These are phyloP conservation scores for Aciculosporium take DNA, from an alignment of 2,329 filamentous ascomycete species.

Conservation along the genomic window DNA sequence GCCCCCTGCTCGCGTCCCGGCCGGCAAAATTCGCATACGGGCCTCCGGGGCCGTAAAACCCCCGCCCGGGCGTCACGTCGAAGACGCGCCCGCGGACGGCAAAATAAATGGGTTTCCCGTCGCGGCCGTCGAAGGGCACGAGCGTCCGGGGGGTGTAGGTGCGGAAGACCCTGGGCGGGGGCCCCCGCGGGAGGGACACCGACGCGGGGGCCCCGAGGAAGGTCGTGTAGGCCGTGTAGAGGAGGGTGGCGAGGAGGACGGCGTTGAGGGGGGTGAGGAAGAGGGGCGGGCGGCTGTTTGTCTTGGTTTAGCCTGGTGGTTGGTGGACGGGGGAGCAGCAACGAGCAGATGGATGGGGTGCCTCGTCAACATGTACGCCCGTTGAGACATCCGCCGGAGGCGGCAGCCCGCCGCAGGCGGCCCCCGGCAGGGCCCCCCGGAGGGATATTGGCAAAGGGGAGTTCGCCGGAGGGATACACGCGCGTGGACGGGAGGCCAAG, in stretches of 20 bases:
- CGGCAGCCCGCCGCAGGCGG: too few relatives aligned
- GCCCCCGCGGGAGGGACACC: conserved; percentile 33
- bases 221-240: conserved; percentile 43
- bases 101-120: conserved; percentile 66
- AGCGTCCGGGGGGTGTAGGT: conserved; percentile 67
- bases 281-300: conserved; percentile 14
- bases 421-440: too few relatives aligned
- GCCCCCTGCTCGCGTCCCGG: conserved; percentile 71
- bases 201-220: conserved; percentile 29
- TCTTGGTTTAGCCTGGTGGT: neutral
- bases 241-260: conserved; percentile 39
- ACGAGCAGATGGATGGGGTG: too few relatives aligned
- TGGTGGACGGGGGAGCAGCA: too few relatives aligned
- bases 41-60: conserved; percentile 93
- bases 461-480: too few relatives aligned
- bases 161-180: conserved; percentile 46
- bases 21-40: conserved; percentile 96
- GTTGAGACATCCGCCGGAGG: too few relatives aligned
- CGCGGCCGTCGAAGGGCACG: conserved; percentile 69
- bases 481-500: too few relatives aligned
- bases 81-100: conserved; percentile 87
- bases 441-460: too few relatives aligned
- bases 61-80: conserved; percentile 72
- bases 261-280: conserved; percentile 53
- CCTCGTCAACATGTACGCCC: too few relatives aligned